Base-by-base conservation (phyloP, 129 eudicot genomes). In the Kitagawia praeruptora region DNA sequence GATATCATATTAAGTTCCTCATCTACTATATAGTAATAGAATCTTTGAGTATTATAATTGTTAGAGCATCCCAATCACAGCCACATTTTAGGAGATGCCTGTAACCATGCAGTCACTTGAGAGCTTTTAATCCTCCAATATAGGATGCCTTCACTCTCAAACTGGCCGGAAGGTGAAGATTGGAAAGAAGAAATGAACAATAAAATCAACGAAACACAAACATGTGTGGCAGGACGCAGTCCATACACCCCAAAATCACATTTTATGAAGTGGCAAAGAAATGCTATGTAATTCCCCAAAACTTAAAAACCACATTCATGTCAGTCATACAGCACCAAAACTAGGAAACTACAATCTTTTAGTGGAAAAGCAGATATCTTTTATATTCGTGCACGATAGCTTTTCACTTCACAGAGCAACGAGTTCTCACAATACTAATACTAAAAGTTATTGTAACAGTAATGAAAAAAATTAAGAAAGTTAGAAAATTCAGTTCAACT, bases 161-260 rank as follows among this genome's bases (percentile, higher is more conserved):
- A n/a, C n/a, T 72, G 19, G 76, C 49, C 12, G 31, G 11, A 21
- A 23, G 28, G 34, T 40, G 76, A 21, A 72, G 76, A 16, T n/a
- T 8, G 49, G 51, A 73, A 25, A 73, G 38, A 73, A 40, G 34
- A 42, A 8, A 23, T 73, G 53, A 15, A 23, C 51, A 39, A 34
- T 18, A 71, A 42, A 71, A n/a, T 40, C 21, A 16, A 19, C 27
- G 13, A 8, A 71, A 40, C 28, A 4, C 38, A 42, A 19, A 53
- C 37, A 71, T 71, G n/a, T 18, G 11, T 1, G 3, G 34, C 15
- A 39, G 5, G 27, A 40, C 0, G 6, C 75, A 19, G 2, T 4
- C 19, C 42, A 11, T 66, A 25, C 71, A 67, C 41, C 74, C 21
- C 74, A 69, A 37, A 69, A 69, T 25, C 74, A 69, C 74, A 69